phyloP scores from a whole-genome alignment of 805 yeast species.

The Myxozyma vanderwaltii region DNA sequence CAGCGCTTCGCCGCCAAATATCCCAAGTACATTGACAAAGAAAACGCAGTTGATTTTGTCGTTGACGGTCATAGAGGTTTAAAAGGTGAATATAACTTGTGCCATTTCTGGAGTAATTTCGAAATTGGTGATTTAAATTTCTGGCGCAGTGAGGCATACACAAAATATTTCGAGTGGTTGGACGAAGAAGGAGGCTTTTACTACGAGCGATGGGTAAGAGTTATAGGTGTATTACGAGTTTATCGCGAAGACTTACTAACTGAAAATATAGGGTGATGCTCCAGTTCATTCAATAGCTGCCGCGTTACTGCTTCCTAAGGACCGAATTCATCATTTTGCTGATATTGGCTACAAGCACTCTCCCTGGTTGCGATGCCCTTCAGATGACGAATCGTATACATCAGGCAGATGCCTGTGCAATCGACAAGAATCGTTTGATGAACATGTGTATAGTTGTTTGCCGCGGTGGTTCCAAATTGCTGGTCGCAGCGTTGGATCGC shows the following conservation, averaged over 20 bases:
- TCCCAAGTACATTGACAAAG: slow-evolving; percentile 59
- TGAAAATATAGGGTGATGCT: slow-evolving; percentile 56
- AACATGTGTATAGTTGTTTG: slow-evolving; percentile 35
- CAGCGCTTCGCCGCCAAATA: slow-evolving; percentile 60
- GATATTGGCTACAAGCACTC: slow-evolving; percentile 61
- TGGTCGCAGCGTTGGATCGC: slow-evolving; percentile 34
- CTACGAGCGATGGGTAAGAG: slow-evolving; percentile 84
- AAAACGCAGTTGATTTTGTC: slow-evolving; percentile 70
- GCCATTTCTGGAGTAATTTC: slow-evolving; percentile 83
- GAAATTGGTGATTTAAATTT: slow-evolving; percentile 65
- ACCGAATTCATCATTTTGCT: slow-evolving; percentile 59
- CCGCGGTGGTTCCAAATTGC: slow-evolving; percentile 36
- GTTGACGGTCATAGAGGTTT: slow-evolving; percentile 66
- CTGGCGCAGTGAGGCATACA: slow-evolving; percentile 58
- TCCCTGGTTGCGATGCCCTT: slow-evolving; percentile 48
- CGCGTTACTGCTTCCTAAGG: slow-evolving; percentile 54
- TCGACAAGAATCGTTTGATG: slow-evolving; percentile 34
- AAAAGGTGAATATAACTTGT: slow-evolving; percentile 63
- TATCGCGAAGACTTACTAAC: too few relatives aligned
- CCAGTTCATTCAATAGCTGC: slow-evolving; percentile 71
- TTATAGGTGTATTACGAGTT: too few relatives aligned
- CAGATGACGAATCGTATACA: slow-evolving; percentile 32
- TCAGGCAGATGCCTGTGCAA: slow-evolving; percentile 35
- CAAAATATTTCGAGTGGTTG: slow-evolving; percentile 55
- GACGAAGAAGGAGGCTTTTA: slow-evolving; percentile 68